Base-by-base conservation (phyloP, 805 yeast species). In the Candida taoyuanica region DNA sequence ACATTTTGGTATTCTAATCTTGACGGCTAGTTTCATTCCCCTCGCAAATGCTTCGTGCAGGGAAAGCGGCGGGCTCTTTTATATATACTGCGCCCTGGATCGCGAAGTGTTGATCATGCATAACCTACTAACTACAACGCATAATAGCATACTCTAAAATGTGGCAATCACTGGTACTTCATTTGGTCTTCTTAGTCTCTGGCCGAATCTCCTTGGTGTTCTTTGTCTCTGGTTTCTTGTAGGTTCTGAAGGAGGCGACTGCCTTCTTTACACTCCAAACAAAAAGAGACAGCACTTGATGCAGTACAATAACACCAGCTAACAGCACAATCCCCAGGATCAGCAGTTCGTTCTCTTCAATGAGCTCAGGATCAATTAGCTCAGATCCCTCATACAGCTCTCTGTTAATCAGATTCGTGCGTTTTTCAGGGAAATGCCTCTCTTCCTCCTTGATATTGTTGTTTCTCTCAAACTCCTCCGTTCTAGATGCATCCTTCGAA, bases 381-480 rank as follows among this genome's bases (percentile, higher is more conserved):
- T 58, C 64, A 8, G 73, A 64, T 30, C 62, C 34, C 35, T 47
- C 26, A 26, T 42, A 25, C 24, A 52, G 23, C 25, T 42, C 34
- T 50, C 58, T 27, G 50, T 64, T 30, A 48, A 65, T 49, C 51
- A 63, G 34, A 18, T 59, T 53, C 14, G 70, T 61, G 33, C 61
- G 47, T 37, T 58, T 53, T 34, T 56, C 48, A 31, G 62, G 60
- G 43, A 56, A 63, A 14, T 43, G 35, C 29, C 56, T 59, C 27
- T 43, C 55, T 17, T 55, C 57, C 17, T 62, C 64, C 9, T 50
- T 42, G 7, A 52, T 50, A 45, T 66, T 66, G 33, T 70, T 57
- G 32, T 70, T 59, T 41, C 81, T 62, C 48, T 82, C 87, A 26
- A 67, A 59, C 40, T 80, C 86, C 4, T 59, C 40, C 30, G 56